Conservation (phyloP, 768 basidiomycete species). For the Cystofilobasidium macerans region DNA sequence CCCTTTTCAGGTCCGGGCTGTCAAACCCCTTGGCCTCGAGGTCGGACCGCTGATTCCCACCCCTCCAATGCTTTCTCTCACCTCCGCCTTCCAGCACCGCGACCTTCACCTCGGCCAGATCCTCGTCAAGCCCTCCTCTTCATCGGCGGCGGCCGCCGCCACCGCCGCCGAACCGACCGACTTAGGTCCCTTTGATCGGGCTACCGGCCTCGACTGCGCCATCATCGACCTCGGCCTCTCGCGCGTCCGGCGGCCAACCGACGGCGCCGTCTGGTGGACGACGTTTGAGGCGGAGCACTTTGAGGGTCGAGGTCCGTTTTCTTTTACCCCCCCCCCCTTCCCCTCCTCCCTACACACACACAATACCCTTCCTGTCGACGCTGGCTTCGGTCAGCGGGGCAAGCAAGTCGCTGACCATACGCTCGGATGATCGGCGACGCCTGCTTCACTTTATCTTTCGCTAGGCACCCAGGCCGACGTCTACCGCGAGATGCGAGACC, state of each 20-base stretch:
- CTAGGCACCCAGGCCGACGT: slow-evolving; percentile 87
- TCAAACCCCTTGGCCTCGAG: too few species aligned
- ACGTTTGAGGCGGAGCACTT: slow-evolving; percentile 81
- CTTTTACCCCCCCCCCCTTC: too few species aligned
- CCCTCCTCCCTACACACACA: background rate
- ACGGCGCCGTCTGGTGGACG: slow-evolving; percentile 54
- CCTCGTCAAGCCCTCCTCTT: slow-evolving; percentile 49
- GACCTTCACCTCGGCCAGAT: slow-evolving; percentile 99
- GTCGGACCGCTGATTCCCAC: background rate
- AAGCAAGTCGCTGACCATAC: too few species aligned
- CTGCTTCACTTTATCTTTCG: background rate
- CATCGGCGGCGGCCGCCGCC: too few species aligned
- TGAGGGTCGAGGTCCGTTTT: slow-evolving; percentile 64
- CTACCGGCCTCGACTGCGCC: slow-evolving; percentile 47
- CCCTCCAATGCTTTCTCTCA: background rate
- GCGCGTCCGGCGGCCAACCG: slow-evolving; percentile 48
- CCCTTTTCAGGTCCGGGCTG: too few species aligned
- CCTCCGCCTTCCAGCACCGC: slow-evolving; percentile 56
- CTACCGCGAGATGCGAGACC: slow-evolving; percentile 71
- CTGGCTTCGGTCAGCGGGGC: background rate
- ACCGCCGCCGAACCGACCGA: slow-evolving; percentile 34
- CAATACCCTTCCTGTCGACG: background rate
- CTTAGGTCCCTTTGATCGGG: slow-evolving; percentile 44
- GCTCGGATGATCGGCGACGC: too few species aligned
- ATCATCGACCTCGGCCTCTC: slow-evolving; percentile 92